Base-by-base conservation (phyloP, 768 basidiomycete species). In the Leccinellum rugosiceps region DNA sequence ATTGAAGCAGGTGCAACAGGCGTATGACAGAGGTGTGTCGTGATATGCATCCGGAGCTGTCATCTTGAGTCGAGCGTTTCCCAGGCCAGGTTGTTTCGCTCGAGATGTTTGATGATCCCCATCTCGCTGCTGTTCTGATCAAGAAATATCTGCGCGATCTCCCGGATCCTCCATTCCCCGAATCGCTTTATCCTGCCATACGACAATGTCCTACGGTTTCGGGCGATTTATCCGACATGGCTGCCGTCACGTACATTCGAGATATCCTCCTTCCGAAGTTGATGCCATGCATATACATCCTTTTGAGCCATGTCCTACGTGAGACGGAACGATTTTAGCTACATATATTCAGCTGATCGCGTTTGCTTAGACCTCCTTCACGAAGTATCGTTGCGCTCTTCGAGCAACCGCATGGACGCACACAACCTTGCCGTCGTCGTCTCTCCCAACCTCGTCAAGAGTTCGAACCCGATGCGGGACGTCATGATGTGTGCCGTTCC, bases 71-170 rank as follows among this genome's bases (percentile, higher is more conserved):
- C 34, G 30, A 63, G 21, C 52, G 59, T 50, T 6, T 35, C 50
- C 5, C 55, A 89, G 88, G 89, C 13, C 83, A 92, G 59, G 85
- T 92, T 1, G 87, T 94, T 10, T 90, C 88, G 1, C 73, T 94
- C 44, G 75, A 83, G n/a, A 85, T 78, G 2, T 93, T 90, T 65
- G 80, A 78, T 0, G 91, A 93, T 63, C 86, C 90, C 6, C 80
- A 90, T 70, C 79, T 94, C 1, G 89, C 90, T 3, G 90, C 92
- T 9, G 92, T 94, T 1, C 77, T 94, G 34, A 74, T 94, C 54
- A 94, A 94, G 76, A 92, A 91, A 68, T 93, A 88, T 67, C 73
- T 94, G 25, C 82, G 90, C 35, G 90, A 92, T 69, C 76, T 94
- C 2, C 90, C 90, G 2, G 79, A 83, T 51, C 88, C 92, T 4